phyloP scores from a whole-genome alignment of 768 basidiomycete species.

The Mycena rosella region DNA sequence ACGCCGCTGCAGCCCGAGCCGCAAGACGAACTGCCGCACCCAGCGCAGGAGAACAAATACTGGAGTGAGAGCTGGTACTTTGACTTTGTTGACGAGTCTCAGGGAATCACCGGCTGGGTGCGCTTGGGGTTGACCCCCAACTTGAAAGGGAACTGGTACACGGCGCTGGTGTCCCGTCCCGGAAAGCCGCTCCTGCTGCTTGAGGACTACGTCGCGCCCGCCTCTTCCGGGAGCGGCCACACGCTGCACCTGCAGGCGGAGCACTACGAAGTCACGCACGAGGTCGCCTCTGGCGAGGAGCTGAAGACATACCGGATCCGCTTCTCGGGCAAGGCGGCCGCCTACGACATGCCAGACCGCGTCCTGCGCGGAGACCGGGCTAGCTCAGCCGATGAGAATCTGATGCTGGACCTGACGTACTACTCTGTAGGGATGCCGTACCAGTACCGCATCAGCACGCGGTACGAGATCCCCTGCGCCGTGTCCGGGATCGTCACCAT shows the following conservation, averaged over 20 bases:
- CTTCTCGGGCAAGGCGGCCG: slow-evolving; percentile 14
- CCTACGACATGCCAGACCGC: slow-evolving; percentile 7
- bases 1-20: slow-evolving; percentile 16
- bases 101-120: slow-evolving; percentile 20
- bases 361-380: slow-evolving; percentile 15
- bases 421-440: slow-evolving; percentile 12
- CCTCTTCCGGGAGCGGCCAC: slow-evolving; percentile 14
- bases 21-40: slow-evolving; percentile 16
- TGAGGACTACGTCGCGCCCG: slow-evolving; percentile 43
- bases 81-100: slow-evolving; percentile 16
- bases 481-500: slow-evolving; percentile 12
- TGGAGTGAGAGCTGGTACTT: slow-evolving; percentile 22
- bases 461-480: slow-evolving; percentile 16
- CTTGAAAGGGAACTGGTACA: slow-evolving; percentile 21
- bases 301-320: slow-evolving; percentile 20
- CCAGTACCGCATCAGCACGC: slow-evolving; percentile 19
- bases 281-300: slow-evolving; percentile 15
- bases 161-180: slow-evolving; percentile 15
- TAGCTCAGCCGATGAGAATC: slow-evolving; percentile 9
- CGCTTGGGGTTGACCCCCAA: slow-evolving; percentile 16
- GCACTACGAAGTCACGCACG: slow-evolving; percentile 20
- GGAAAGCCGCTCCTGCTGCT: slow-evolving; percentile 23
- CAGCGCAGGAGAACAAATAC: slow-evolving; percentile 17
- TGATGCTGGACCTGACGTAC: slow-evolving; percentile 15
- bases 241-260: slow-evolving; percentile 14